Percentiles rank a stretch among this genome's conserved stretches.
Evolutionary conservation across 352 stramenopile species (phyloP).

Genomic region (Globisporangium irregulare): DNA sequence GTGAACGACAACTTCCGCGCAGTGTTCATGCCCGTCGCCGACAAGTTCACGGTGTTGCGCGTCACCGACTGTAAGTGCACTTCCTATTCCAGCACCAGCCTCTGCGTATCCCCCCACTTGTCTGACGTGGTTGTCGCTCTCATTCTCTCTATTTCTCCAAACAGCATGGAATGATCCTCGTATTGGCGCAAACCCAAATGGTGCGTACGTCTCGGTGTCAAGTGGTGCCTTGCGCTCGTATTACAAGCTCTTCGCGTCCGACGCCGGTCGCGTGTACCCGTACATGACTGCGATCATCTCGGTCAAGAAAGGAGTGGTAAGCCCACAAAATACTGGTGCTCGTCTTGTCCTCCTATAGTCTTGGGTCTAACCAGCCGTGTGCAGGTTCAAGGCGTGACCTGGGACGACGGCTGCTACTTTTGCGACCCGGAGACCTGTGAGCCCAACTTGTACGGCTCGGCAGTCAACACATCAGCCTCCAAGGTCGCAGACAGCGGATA

Average conservation of each 20-base stretch:
- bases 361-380: background rate
- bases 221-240: slow-evolving; percentile 58
- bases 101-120: background rate
- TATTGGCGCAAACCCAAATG: slow-evolving; percentile 41
- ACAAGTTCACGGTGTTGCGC: slow-evolving; percentile 77
- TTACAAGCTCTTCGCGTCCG: slow-evolving; percentile 73
- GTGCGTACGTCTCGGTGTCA: slow-evolving; percentile 65
- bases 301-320: slow-evolving; percentile 66
- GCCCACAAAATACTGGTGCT: background rate
- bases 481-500: slow-evolving; percentile 48
- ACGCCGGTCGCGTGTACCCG: slow-evolving; percentile 45
- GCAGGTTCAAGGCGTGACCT: slow-evolving; percentile 69
- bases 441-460: slow-evolving; percentile 59
- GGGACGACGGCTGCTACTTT: slow-evolving; percentile 83
- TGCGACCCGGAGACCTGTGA: slow-evolving; percentile 54
- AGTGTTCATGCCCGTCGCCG: slow-evolving; percentile 69
- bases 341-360: background rate
- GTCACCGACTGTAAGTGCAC: slow-evolving; percentile 61
- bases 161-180: slow-evolving; percentile 71
- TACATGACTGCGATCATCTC: slow-evolving; percentile 80
- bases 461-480: slow-evolving; percentile 43
- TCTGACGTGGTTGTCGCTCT: slow-evolving; percentile 2
- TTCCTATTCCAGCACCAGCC: background rate
- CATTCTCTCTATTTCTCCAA: background rate
- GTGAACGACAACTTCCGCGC: slow-evolving; percentile 72